Evolutionary conservation across 2,329 filamentous ascomycete genomes (phyloP).

Genomic region (Verticillium klebahnii): DNA sequence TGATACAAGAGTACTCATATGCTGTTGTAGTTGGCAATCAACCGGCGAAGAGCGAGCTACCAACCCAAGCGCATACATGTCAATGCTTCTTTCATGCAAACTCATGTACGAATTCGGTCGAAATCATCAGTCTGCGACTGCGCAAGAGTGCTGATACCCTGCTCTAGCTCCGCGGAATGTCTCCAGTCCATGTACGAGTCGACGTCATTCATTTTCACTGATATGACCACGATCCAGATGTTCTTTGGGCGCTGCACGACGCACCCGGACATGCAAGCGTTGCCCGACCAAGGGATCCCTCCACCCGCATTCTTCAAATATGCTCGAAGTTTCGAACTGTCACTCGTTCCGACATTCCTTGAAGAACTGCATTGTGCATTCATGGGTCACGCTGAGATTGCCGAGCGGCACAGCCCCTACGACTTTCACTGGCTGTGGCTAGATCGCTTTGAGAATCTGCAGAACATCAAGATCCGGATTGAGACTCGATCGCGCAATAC

Average conservation of each 20-base stretch:
- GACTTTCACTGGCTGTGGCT: conserved; percentile 6
- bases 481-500: neutral
- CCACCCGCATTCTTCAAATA: neutral
- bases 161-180: conserved; percentile 1
- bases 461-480: neutral
- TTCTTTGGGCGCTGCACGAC: conserved; percentile 3
- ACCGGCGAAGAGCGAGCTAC: neutral
- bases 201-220: conserved; percentile 6
- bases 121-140: neutral
- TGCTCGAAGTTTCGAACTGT: neutral
- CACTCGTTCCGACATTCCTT: neutral
- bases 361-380: neutral
- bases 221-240: neutral
- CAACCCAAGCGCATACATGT: neutral
- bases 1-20: neutral
- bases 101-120: neutral
- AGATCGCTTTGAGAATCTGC: neutral
- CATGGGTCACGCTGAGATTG: neutral
- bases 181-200: conserved; percentile 4
- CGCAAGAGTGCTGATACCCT: neutral
- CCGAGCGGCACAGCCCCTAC: neutral
- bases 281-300: neutral
- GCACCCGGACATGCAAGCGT: neutral
- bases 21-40: neutral
- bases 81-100: conserved; percentile 7